Base-by-base conservation (phyloP, 768 basidiomycete species). In the Pleurotus sapidus region DNA sequence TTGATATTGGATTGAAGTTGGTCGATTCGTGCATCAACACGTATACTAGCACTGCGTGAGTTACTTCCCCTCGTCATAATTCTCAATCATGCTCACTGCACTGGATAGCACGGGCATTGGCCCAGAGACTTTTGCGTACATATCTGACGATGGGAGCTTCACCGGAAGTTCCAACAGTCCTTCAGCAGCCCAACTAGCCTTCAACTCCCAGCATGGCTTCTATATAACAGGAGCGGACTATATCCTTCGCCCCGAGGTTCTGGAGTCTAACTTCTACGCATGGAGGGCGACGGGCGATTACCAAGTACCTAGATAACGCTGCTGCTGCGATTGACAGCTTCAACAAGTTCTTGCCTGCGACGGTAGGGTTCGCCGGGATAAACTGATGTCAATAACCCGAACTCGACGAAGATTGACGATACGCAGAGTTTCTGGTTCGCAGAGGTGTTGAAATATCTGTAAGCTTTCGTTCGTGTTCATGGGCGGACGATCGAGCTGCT, bases 1-100 rank as follows among this genome's bases (percentile, higher is more conserved):
- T 90, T 53, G 63, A 85, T 43, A 71, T 80, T 42, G 90, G 77
- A 3, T 74, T 91, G 34, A 61, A 79, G 38, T 74, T 91, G 6
- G 81, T 80, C 12, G 89, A 92, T 43, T 84, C 79, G 5, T 91
- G 90, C 73, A 88, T 88, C 87, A 91, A 91, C 67, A 90, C 89
- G 0, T 91, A 92, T 64, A 82, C 85, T 5, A 78, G 86, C 61
- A 86, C 87, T 25, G 77, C 78, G 87, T 89, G 65, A 55, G 82
- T 68, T 5, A 14, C 23, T 7, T 12, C 5, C 7, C 55, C 37
- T 8, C 15, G 2, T 45, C 4, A 3, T 45, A 45, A 5, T 5
- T 11, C 42, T 3, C 20, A 5, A 45, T 17, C 9, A 2, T 17
- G 9, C 1, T 46, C 34, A 25, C 9, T 20, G 46, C 40, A 40